Evolutionary conservation across 2,329 filamentous ascomycete species (phyloP).

Genomic region (Ophiostoma sp.): DNA sequence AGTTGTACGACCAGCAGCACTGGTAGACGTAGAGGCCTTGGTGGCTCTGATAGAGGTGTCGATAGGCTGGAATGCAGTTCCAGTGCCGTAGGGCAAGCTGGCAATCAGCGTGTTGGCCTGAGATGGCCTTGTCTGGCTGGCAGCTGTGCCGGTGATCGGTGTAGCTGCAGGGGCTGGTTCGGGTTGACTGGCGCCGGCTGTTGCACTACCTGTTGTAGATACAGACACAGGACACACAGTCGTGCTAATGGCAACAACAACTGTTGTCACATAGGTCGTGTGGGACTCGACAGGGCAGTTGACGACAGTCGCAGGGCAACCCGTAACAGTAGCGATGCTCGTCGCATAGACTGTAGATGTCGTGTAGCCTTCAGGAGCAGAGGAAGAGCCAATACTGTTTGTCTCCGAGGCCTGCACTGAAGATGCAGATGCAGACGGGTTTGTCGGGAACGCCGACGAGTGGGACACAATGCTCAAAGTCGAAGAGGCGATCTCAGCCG

Average conservation of each 20-base stretch:
- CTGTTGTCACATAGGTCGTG: slow-evolving; percentile 17
- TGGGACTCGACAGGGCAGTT: slow-evolving; percentile 20
- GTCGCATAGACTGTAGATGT: not conserved
- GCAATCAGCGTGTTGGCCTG: not conserved
- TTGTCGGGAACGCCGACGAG: not conserved
- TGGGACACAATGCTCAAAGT: not conserved
- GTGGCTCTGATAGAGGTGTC: not conserved
- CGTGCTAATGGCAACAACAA: slow-evolving; percentile 18
- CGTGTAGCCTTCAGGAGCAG: not conserved
- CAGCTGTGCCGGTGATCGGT: not conserved
- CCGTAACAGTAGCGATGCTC: slow-evolving; percentile 22
- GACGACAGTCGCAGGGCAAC: slow-evolving; percentile 21
- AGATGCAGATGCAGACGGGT: not conserved
- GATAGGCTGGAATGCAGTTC: not conserved
- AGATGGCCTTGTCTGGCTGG: not conserved
- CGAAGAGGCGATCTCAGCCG: not conserved
- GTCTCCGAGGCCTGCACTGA: not conserved
- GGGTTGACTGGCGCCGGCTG: too few species aligned
- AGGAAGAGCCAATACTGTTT: not conserved
- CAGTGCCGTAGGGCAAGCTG: not conserved
- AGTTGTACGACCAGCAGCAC: not conserved
- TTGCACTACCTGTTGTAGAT: not conserved
- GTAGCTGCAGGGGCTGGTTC: not conserved
- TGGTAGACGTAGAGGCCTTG: not conserved
- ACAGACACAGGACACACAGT: not conserved